These are phyloP conservation scores for Rutstroemia sp. DNA, from an alignment of 2,329 filamentous ascomycete genomes.

Conservation along the genomic window DNA sequence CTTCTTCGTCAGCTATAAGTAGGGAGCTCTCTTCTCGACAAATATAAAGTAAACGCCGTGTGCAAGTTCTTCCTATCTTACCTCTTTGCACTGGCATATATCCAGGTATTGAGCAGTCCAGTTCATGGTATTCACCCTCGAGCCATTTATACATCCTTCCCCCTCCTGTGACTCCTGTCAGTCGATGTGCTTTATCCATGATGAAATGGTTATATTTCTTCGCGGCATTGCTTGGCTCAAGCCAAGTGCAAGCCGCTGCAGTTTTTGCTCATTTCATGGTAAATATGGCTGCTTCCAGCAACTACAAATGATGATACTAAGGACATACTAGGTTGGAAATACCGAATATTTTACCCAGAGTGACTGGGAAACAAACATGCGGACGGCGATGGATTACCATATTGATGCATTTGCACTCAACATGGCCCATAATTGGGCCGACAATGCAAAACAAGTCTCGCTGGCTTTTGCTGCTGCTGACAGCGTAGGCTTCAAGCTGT, in stretches of 20 bases:
- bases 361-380: constrained; percentile 26
- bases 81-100: too few species aligned
- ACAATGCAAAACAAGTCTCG: constrained; percentile 24
- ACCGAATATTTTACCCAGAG: background rate
- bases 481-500: constrained; percentile 24
- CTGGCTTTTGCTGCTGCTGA: constrained; percentile 25
- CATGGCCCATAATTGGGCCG: constrained; percentile 17
- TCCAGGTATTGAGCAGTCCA: too few species aligned
- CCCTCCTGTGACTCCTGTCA: too few species aligned
- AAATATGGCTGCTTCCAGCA: background rate
- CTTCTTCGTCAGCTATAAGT: too few species aligned
- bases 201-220: too few species aligned
- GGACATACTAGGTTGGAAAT: background rate
- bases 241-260: background rate
- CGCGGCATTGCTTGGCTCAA: background rate
- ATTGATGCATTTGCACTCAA: constrained; percentile 30
- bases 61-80: too few species aligned
- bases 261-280: background rate
- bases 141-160: too few species aligned
- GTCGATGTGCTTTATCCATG: too few species aligned
- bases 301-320: background rate
- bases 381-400: constrained; percentile 26
- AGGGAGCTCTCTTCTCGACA: too few species aligned
- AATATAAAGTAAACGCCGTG: too few species aligned
- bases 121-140: too few species aligned